Base-by-base conservation (phyloP, 345 rosid species). In the Lenwebbia sp. region DNA sequence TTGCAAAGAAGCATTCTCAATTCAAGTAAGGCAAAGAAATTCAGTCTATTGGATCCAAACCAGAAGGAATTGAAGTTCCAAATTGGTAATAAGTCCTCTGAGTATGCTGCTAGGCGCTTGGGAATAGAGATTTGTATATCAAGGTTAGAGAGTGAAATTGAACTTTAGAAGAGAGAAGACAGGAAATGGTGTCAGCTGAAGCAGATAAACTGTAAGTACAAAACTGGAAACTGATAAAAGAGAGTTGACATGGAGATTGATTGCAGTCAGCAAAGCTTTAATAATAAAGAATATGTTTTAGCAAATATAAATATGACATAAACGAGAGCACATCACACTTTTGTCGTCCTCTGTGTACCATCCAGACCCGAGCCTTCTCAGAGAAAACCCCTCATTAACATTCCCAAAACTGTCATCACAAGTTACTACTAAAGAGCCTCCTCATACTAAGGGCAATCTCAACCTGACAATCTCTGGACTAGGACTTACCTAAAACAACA, bases 391-490 rank as follows among this genome's bases (percentile, higher is more conserved):
- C 47, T 44, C 78, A 37, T 30, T 70, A 37, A 83, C 84, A 84
- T 33, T 83, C 51, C 86, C 91, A 83, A 88, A 88, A 87, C 84
- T 88, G 87, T 87, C 83, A 86, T 74, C 84, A 37, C 88, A 86
- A 85, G 85, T 60, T 86, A 51, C 62, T 70, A 76, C 33, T 44
- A 76, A 57, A 83, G 54, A 82, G 84, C 50, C 82, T 30, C 60
- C 85, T 85, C 41, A 84, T 54, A 56, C 33, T 13, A 85, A 21
- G 30, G 76, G 84, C 89, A 54, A 85, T 37, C 78, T 37, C 47
- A 54, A 86, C n/a, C 44, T 50, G 75, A 82, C 83, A 54, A 84
- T 22, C 40, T 70, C 78, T 70, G 21, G 47, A 70, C 78, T 70
- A 37, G 47, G 78, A 70, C 78, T 51, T 13, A 49, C 56, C 74